phyloP scores from a whole-genome alignment of 441 rosid genomes.

The Cnidoscolus chayamansa region DNA sequence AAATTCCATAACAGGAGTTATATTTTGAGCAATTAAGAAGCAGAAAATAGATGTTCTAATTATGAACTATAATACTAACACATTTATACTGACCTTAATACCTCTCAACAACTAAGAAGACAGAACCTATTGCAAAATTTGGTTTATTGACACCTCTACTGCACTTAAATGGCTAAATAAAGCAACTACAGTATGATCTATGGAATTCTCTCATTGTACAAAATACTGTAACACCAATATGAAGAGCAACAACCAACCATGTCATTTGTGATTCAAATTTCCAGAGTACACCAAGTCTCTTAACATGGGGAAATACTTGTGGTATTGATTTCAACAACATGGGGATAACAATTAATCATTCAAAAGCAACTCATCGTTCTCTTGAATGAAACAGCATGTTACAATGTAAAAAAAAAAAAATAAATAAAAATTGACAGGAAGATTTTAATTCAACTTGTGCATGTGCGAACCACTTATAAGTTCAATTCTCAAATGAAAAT shows the following conservation, averaged over 20 bases:
- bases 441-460: background rate
- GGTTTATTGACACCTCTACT: background rate
- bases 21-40: background rate
- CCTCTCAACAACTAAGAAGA: background rate
- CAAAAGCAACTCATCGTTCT: background rate
- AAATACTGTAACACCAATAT: no score
- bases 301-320: background rate
- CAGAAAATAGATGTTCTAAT: background rate
- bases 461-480: background rate
- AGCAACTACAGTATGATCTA: background rate
- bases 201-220: background rate
- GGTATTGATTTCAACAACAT: background rate
- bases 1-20: background rate
- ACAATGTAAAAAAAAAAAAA: background rate
- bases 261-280: no score
- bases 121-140: background rate
- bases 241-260: no score
- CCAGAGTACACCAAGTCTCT: no score
- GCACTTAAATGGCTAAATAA: background rate
- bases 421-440: background rate
- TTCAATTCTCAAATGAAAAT: background rate
- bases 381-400: background rate
- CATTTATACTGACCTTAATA: background rate
- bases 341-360: background rate
- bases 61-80: background rate